Conservation (phyloP, 2,329 filamentous ascomycete species). For the Ceratocystis cubensis region DNA sequence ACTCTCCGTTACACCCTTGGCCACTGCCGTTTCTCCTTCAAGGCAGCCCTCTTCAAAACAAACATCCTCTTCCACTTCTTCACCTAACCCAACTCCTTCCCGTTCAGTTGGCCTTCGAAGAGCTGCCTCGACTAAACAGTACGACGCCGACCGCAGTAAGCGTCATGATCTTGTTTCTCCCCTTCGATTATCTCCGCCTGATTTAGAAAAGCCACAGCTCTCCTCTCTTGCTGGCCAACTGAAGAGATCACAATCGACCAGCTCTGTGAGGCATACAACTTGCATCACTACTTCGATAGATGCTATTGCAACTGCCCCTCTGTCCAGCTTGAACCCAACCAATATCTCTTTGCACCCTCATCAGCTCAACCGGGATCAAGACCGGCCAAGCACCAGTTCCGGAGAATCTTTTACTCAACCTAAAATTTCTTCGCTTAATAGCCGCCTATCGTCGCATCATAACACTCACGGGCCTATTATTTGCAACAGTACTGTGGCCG, state of each 20-base stretch:
- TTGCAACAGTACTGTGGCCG: slow-evolving; percentile 5
- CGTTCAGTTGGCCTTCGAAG: slow-evolving; percentile 13
- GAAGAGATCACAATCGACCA: slow-evolving; percentile 12
- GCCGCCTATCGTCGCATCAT: neutral
- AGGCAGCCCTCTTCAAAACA: neutral
- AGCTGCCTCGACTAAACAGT: slow-evolving; percentile 20
- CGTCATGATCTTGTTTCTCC: slow-evolving; percentile 19
- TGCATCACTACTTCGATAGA: neutral
- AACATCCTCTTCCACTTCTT: neutral
- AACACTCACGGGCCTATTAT: neutral
- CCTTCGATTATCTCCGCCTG: slow-evolving; percentile 19
- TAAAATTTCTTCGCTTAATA: neutral
- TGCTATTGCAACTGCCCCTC: neutral
- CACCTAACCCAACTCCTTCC: neutral
- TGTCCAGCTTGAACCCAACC: neutral
- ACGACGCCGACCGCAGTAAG: slow-evolving; percentile 18
- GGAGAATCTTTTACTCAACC: slow-evolving; percentile 4
- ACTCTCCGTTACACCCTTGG: neutral
- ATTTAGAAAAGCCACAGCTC: slow-evolving; percentile 8
- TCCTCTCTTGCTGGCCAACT: neutral
- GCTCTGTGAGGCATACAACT: neutral
- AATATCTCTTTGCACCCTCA: neutral
- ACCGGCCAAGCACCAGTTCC: slow-evolving; percentile 8
- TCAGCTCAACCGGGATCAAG: neutral
- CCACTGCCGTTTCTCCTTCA: neutral